Conservation (phyloP, 495 filamentous ascomycete genomes). For the Xylaria intraflava region DNA sequence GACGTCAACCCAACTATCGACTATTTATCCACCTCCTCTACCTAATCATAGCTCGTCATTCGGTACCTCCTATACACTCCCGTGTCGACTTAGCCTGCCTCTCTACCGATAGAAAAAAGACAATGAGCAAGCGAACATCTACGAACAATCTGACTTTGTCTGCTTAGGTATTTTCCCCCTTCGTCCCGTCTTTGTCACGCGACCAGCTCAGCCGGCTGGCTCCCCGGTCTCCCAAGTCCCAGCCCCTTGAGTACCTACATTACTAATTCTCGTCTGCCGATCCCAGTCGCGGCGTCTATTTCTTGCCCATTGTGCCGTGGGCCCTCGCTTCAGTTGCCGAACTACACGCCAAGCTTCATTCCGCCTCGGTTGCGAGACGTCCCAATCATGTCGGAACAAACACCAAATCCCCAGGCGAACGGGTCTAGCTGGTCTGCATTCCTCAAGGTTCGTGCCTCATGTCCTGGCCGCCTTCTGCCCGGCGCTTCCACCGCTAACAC, state of each 20-base stretch:
- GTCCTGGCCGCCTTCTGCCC: not conserved
- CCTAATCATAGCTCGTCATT: too few species aligned
- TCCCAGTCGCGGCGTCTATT: not conserved
- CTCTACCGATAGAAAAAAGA: too few species aligned
- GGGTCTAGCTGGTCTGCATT: slow-evolving; percentile 45
- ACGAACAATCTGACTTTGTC: not conserved
- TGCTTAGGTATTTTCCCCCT: slow-evolving; percentile 6
- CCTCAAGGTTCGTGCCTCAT: slow-evolving; percentile 39
- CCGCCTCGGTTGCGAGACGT: not conserved
- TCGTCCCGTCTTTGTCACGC: not conserved
- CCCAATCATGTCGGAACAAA: slow-evolving; percentile 19
- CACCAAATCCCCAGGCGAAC: slow-evolving; percentile 27
- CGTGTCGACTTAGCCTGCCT: too few species aligned
- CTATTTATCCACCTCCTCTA: too few species aligned
- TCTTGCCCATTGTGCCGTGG: too few species aligned
- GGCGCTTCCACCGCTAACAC: slow-evolving; percentile 1
- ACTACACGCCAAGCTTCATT: not conserved
- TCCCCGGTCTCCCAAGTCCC: not conserved
- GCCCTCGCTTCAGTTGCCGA: not conserved
- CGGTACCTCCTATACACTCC: too few species aligned
- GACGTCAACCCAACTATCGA: too few species aligned
- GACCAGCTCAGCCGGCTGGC: not conserved
- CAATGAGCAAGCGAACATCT: not conserved
- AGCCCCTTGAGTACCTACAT: not conserved
- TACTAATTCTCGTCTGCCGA: not conserved